A percentile compares a stretch with the other conserved stretches of the same genome.
Conservation (phyloP, 257 asterid genomes). For the Przewalskia tangutica region DNA sequence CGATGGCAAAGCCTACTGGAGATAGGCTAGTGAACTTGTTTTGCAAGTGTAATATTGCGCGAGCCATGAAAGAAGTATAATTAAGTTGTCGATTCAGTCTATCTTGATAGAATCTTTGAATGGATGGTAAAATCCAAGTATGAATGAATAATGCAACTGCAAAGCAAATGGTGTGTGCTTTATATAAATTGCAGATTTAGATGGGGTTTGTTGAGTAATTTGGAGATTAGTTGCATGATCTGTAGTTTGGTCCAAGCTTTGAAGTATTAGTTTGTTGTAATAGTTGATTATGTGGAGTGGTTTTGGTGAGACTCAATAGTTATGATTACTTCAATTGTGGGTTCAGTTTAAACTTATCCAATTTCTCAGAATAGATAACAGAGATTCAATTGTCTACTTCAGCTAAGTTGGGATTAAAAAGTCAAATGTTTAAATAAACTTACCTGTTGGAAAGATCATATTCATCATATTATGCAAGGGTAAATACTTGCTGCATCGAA, state of each 20-base stretch:
- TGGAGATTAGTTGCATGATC: constrained; percentile 19
- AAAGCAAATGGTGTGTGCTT: background rate
- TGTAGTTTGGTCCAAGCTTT: background rate
- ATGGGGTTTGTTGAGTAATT: constrained; percentile 18
- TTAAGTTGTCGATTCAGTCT: background rate
- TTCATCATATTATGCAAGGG: background rate
- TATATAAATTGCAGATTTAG: background rate
- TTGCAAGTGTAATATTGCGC: constrained; percentile 14
- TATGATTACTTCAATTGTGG: background rate
- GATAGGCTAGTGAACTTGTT: constrained; percentile 20
- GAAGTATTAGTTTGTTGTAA: background rate
- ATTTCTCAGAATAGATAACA: background rate
- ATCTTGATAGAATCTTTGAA: background rate
- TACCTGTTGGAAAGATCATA: background rate
- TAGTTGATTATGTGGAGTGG: background rate
- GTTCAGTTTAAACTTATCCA: background rate
- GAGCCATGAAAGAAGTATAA: constrained; percentile 33
- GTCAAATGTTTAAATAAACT: background rate
- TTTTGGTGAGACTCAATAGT: background rate
- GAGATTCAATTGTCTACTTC: background rate
- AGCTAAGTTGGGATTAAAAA: background rate
- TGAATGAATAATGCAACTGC: background rate
- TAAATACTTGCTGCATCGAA: too few relatives aligned
- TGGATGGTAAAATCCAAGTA: background rate
- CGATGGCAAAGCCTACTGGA: constrained; percentile 31